Conservation (phyloP, 1,284 basidiomycete genomes). For the Malassezia equina region DNA sequence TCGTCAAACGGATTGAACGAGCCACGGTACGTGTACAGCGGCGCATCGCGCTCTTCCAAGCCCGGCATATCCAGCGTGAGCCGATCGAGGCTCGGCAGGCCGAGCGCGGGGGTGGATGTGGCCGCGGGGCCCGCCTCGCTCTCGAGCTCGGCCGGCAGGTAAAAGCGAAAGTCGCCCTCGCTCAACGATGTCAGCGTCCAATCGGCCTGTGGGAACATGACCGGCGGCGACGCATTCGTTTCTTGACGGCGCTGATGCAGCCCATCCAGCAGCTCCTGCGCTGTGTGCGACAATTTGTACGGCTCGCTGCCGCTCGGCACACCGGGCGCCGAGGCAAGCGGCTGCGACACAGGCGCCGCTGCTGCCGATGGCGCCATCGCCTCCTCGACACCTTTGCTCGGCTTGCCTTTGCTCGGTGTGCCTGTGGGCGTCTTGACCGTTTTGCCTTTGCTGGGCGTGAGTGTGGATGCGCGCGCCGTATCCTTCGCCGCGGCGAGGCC, state of each 20-base stretch:
- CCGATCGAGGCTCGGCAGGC: constrained; percentile 18
- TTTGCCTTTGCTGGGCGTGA: not conserved
- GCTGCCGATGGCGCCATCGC: too few species aligned
- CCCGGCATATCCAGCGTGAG: constrained; percentile 15
- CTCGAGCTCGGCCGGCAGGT: constrained; percentile 16
- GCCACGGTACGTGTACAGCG: constrained; percentile 33
- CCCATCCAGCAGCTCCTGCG: constrained; percentile 72
- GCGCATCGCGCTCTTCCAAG: constrained; percentile 19
- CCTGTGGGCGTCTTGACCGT: not conserved
- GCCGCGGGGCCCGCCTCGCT: not conserved
- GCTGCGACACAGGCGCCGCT: not conserved
- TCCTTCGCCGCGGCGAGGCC: constrained; percentile 22
- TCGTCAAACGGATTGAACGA: constrained; percentile 45
- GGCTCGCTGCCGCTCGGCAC: constrained; percentile 26
- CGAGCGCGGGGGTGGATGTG: too few species aligned
- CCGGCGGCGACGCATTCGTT: constrained; percentile 52
- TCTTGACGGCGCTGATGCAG: constrained; percentile 66
- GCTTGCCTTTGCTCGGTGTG: too few species aligned
- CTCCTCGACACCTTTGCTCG: too few species aligned
- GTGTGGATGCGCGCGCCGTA: constrained; percentile 17
- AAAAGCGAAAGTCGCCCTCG: constrained; percentile 44
- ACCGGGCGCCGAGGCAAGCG: not conserved
- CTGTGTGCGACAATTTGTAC: constrained; percentile 67
- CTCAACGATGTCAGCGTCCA: constrained; percentile 34
- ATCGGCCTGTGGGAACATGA: constrained; percentile 41